phyloP scores from a whole-genome alignment of 495 filamentous ascomycete genomes.

The Aspergillus haitiensis region DNA sequence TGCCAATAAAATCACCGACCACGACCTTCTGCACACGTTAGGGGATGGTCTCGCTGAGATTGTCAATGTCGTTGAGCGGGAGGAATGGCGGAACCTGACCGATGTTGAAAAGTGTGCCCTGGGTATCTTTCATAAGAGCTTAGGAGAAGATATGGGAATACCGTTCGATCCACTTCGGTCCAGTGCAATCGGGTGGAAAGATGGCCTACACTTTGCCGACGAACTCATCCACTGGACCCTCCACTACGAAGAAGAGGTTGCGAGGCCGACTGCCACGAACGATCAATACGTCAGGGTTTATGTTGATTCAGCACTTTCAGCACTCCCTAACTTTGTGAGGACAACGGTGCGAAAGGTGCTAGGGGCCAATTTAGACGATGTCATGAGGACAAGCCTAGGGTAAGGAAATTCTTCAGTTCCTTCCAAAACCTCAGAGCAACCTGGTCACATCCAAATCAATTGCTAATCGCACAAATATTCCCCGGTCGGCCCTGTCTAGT shows the following conservation, averaged over 20 bases:
- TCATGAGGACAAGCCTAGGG: conserved; percentile 29
- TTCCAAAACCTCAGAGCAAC: not conserved
- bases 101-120: conserved; percentile 45
- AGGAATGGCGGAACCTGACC: conserved; percentile 47
- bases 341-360: conserved; percentile 27
- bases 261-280: conserved; percentile 27
- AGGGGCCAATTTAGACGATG: conserved; percentile 28
- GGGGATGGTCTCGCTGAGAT: conserved; percentile 41
- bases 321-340: conserved; percentile 17
- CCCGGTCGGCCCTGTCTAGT: conserved; percentile 15
- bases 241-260: conserved; percentile 44
- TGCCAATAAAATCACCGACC: conserved; percentile 41
- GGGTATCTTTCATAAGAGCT: conserved; percentile 38
- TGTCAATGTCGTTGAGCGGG: conserved; percentile 29
- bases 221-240: conserved; percentile 52
- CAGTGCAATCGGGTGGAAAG: conserved; percentile 40
- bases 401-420: conserved; percentile 15
- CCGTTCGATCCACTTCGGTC: conserved; percentile 29
- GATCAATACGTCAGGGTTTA: conserved; percentile 34
- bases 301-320: conserved; percentile 28
- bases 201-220: conserved; percentile 55
- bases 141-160: conserved; percentile 48
- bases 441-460: too few relatives aligned
- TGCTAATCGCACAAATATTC: not conserved
- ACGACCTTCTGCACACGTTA: conserved; percentile 48